Evolutionary conservation across 495 filamentous ascomycete species (phyloP), one percentile per base, ranked within the genome.

Genomic region (Penicillium samsonianum): DNA sequence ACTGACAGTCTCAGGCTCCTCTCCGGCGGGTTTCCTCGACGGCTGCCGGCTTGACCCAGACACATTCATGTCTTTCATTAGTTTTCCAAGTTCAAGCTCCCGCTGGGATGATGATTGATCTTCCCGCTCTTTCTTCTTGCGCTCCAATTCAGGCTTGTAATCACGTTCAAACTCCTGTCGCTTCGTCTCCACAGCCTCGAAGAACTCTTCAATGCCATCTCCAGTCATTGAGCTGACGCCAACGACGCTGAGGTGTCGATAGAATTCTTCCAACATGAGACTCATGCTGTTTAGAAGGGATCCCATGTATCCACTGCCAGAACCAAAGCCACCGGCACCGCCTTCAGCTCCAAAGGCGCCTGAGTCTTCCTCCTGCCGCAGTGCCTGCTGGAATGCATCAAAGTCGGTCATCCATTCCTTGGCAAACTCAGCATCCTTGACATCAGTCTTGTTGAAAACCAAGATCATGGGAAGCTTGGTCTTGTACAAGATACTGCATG

Each of bases 351-450:
- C 90, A 66, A 90, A 94, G 17, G 84, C 85, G 22, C 90, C 91
- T 2, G 73, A 70, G 53, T 89, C 85, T 73, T 98, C 90, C 70
- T 96, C 92, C 48, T 81, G 71, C 35, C 84, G 79, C 31, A 99
- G 74, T 38, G 94, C 94, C 30, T 82, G 83, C 71, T 98, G 95
- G 73, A 99, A 99, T 14, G 90, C 86, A 60, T 98, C 93, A 65
- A 95, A 98, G 68, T 99, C 92, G 17, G 92, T 96, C 94, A 99
- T 99, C 94, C 94, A 99, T 70, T 98, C 92, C 77, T 96, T 95
- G 9, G 91, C 94, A 64, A 96, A 96, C 20, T 80, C 81, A 3
- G 92, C 90, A 65, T 94, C 90, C 67, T 94, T 87, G 6, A 94
- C 90, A 68, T 98, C 94, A 0, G 92, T 96, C 78, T 98, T 98